phyloP scores from a whole-genome alignment of 306 rosid species.

The Pterocarpus santalinus region DNA sequence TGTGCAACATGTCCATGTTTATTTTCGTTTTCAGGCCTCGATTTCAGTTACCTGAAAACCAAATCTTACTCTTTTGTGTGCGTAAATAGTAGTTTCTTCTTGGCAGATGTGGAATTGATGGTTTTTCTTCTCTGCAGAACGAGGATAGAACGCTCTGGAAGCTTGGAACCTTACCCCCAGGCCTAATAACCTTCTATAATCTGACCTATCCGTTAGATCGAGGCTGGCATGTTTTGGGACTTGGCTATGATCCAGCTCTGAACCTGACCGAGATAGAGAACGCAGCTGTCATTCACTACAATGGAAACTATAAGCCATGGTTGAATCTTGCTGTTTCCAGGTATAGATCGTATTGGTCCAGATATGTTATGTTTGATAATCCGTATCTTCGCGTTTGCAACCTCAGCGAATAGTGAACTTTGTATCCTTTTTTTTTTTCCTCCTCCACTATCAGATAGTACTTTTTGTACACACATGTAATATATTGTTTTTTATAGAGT shows the following conservation, averaged over 20 bases:
- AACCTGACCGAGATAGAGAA: slow-evolving; percentile 81
- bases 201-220: slow-evolving; percentile 83
- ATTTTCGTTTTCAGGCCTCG: slow-evolving; percentile 9
- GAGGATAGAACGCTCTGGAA: slow-evolving; percentile 99
- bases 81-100: slow-evolving; percentile 27
- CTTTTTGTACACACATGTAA: slow-evolving; percentile 37
- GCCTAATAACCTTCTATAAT: slow-evolving; percentile 89
- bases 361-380: slow-evolving; percentile 79
- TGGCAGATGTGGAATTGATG: slow-evolving; percentile 44
- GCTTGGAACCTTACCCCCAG: slow-evolving; percentile 95
- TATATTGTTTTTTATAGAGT: slow-evolving; percentile 32
- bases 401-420: slow-evolving; percentile 57
- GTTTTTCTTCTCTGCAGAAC: slow-evolving; percentile 66
- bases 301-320: slow-evolving; percentile 99
- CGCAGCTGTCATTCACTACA: slow-evolving; percentile 94
- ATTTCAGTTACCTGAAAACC: slow-evolving; percentile 30
- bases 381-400: slow-evolving; percentile 75
- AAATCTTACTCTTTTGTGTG: background rate
- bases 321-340: slow-evolving; percentile 91
- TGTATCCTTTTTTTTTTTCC: slow-evolving; percentile 19
- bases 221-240: slow-evolving; percentile 96
- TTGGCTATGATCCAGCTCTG: slow-evolving; percentile 95
- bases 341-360: slow-evolving; percentile 91
- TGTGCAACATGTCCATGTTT: background rate
- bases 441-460: slow-evolving; percentile 20